Evolutionary conservation across 345 rosid genomes (phyloP), one percentile per base, ranked within the genome.

Genomic region (Gossypium turneri): DNA sequence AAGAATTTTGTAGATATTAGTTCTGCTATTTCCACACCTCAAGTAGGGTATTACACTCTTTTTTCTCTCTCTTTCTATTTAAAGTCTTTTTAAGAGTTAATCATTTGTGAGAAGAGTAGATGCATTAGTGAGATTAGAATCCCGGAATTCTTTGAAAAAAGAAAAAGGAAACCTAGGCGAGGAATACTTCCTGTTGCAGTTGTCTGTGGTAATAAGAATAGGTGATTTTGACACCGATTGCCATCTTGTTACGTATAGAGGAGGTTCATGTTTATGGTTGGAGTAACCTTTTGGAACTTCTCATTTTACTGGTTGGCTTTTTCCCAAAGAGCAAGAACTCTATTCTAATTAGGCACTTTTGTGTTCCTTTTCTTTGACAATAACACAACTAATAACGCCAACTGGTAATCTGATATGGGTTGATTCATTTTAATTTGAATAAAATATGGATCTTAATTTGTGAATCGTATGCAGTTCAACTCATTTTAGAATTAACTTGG

Each of bases 1-100:
- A 45, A 93, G 85, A 83, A 81, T 91, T 58, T 80, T 93, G 84
- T 93, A 63, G 43, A 17, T 59, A 34, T 64, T 47, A 41, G 45
- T 16, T 47, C 71, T 67, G 56, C 41, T 24, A 43, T 19, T 3
- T 16, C 47, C 12, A 34, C 41, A 12, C 27, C 43, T 60, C 19
- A 62, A 62, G 67, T 34, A 29, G 47, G 45, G 22, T 9, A 34
- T 34, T 8, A 2, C 24, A 9, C 67, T 63, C 10, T 38, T 63
- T 38, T 63, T 43, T 62, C 15, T 7, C 17, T 15, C 24, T 41
- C 68, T 34, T 5, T 41, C 48, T n/a, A 38, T n/a, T 63, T 38
- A 34, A 38, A 38, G 22, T 17, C 47, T 3, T 38, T 63, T 11
- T n/a, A 43, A 43, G 15, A 55, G 15, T 64, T n/a, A 19, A 65